Evolutionary conservation across 176 grass and related monocot species (phyloP).

Genomic region (Musa troglodytarum): DNA sequence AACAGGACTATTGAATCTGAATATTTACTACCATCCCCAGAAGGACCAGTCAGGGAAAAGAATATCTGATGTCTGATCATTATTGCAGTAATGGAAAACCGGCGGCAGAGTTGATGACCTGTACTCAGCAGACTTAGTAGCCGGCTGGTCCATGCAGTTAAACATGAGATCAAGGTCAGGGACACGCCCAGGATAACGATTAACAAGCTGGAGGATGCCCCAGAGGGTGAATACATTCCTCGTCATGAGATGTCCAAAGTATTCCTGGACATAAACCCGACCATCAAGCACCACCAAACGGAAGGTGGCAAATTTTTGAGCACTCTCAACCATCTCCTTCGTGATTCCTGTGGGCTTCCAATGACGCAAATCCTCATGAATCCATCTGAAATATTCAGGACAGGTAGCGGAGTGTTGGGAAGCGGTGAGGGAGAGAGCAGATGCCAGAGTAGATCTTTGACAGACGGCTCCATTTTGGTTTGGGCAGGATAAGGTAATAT

Average conservation of each 20-base stretch:
- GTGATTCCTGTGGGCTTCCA: conserved; percentile 12
- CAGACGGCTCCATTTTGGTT: not conserved
- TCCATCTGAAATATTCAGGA: conserved; percentile 15
- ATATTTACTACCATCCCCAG: conserved; percentile 10
- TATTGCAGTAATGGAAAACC: conserved; percentile 14
- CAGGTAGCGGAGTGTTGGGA: conserved; percentile 2
- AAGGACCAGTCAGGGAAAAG: conserved; percentile 16
- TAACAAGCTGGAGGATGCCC: conserved; percentile 10
- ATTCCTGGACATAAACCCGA: conserved; percentile 8
- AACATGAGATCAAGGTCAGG: conserved; percentile 20
- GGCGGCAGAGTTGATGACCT: not conserved
- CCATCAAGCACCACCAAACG: conserved; percentile 16
- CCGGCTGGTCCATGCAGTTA: conserved; percentile 9
- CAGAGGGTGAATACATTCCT: conserved; percentile 15
- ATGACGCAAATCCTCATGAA: conserved; percentile 9
- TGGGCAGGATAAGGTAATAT: conserved; percentile 10
- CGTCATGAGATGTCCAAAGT: not conserved
- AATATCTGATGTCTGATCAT: conserved; percentile 9
- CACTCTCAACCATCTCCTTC: conserved; percentile 9
- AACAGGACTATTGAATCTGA: not conserved
- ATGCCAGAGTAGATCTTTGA: not conserved
- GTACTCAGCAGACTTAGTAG: not conserved
- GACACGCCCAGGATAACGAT: conserved; percentile 8
- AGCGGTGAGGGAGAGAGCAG: not conserved
- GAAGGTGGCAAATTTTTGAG: not conserved